Evolutionary conservation across 331 rosid genomes (phyloP), one percentile per base, ranked within the genome.

Genomic region (Quercus phellos): DNA sequence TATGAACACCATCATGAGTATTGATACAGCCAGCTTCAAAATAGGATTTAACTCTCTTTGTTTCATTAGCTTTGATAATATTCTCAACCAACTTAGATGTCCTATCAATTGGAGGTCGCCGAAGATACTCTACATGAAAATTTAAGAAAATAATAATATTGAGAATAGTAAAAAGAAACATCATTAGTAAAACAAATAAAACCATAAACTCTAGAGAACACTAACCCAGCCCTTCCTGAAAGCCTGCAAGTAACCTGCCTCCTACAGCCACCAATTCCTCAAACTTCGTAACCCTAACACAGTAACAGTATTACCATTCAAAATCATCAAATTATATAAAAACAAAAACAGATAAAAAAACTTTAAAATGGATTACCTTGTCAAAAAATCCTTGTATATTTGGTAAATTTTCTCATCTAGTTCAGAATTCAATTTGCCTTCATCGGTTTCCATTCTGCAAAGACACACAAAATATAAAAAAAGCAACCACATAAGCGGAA

Each of bases 161-260:
- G 29, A 73, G 43, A 58, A 51, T 61, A 5, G 76, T 17, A 60
- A 43, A 19, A 58, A 74, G 66, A 35, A 80, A 70, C 59, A 51
- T 81, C 63, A 73, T 21, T 38, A 30, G 69, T 13, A 75, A 72
- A 18, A 77, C 4, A 18, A 51, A 18, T 67, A 59, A 24, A 78
- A 74, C 61, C 51, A 81, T 76, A 79, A 46, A 72, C n/a, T 76
- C 35, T 27, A 43, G 17, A 55, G 22, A 79, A 53, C 71, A 81
- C 72, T 55, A 87, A 94, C 97, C 98, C 56, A 90, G 85, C 21
- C 92, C 96, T 81, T 85, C 92, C 79, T 84, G 96, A 81, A 90
- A 85, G 18, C 89, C 89, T 66, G 68, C 54, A 67, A 94, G 87
- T 56, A 89, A 88, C 85, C 78, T 84, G 82, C 84, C 82, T 84